Evolutionary conservation across 768 basidiomycete species (phyloP).

Genomic region (Myochromella boudieri): DNA sequence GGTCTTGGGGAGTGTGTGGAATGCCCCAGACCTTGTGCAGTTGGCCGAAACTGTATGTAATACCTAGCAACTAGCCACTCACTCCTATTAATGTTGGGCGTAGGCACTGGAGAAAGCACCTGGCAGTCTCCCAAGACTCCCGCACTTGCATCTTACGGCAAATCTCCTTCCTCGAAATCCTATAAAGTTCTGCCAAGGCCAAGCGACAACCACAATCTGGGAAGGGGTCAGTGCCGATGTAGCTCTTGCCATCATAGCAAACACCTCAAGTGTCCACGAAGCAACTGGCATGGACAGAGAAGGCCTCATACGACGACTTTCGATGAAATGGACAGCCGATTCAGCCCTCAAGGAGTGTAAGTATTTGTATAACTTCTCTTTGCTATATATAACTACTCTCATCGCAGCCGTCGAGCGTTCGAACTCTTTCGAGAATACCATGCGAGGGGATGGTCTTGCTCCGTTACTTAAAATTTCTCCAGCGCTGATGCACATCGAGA

Average conservation of each 20-base stretch:
- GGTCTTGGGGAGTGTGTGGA: conserved; percentile 71
- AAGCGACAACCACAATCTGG: conserved; percentile 27
- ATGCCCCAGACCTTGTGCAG: conserved; percentile 49
- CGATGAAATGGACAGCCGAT: conserved; percentile 70
- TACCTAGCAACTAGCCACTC: conserved; percentile 6
- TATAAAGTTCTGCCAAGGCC: conserved; percentile 36
- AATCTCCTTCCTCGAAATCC: conserved; percentile 47
- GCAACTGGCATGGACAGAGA: conserved; percentile 64
- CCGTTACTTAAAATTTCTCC: conserved; percentile 81
- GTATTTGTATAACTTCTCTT: conserved; percentile 21
- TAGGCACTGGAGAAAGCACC: conserved; percentile 47
- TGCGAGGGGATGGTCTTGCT: conserved; percentile 66
- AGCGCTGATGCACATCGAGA: conserved; percentile 88
- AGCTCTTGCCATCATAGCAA: conserved; percentile 56
- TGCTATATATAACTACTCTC: conserved; percentile 1
- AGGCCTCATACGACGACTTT: conserved; percentile 52
- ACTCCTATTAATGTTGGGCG: conserved; percentile 11
- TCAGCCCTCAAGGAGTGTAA: conserved; percentile 75
- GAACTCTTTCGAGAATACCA: conserved; percentile 49
- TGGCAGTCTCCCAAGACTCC: conserved; percentile 34
- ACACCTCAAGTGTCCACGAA: conserved; percentile 54
- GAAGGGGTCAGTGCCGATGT: conserved; percentile 51
- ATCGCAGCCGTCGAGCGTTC: conserved; percentile 55
- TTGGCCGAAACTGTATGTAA: conserved; percentile 56
- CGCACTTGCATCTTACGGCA: conserved; percentile 33